These are phyloP conservation scores for Pisolithus sp. DNA, from an alignment of 768 basidiomycete species.

Conservation along the genomic window DNA sequence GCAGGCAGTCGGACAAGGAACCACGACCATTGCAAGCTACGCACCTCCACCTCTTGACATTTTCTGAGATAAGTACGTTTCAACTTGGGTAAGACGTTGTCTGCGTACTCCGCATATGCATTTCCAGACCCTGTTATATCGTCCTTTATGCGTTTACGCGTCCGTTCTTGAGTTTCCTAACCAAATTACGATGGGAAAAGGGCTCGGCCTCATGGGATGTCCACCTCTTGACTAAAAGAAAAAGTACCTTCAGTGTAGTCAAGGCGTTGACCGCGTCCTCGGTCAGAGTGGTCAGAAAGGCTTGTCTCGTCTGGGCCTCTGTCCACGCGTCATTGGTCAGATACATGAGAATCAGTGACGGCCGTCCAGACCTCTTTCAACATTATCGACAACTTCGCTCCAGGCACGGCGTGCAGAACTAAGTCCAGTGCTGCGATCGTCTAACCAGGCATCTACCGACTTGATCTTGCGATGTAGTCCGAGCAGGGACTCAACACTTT, in stretches of 20 bases:
- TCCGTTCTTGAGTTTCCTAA: conserved; percentile 87
- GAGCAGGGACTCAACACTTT: conserved; percentile 67
- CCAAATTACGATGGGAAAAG: not conserved
- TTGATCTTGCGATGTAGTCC: conserved; percentile 69
- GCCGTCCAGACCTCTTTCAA: conserved; percentile 60
- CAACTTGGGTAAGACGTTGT: conserved; percentile 71
- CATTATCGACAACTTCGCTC: conserved; percentile 78
- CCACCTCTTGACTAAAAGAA: not conserved
- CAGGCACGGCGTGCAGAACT: conserved; percentile 68
- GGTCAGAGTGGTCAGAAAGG: conserved; percentile 65
- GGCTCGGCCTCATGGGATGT: not conserved
- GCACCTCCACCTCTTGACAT: conserved; percentile 82
- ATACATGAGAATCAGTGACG: not conserved
- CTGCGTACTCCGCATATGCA: conserved; percentile 78
- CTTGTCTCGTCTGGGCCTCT: conserved; percentile 81
- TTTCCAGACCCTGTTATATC: conserved; percentile 75
- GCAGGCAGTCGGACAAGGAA: conserved; percentile 3
- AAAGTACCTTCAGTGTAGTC: conserved; percentile 53
- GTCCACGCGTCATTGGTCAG: conserved; percentile 11
- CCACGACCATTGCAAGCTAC: conserved; percentile 7
- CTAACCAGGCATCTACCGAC: conserved; percentile 61
- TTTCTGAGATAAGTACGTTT: conserved; percentile 78
- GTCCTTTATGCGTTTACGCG: conserved; percentile 87
- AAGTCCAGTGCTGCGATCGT: conserved; percentile 57
- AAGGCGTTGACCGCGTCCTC: conserved; percentile 71